phyloP scores from a whole-genome alignment of 106 monocot species.

The Gastrodia elata region DNA sequence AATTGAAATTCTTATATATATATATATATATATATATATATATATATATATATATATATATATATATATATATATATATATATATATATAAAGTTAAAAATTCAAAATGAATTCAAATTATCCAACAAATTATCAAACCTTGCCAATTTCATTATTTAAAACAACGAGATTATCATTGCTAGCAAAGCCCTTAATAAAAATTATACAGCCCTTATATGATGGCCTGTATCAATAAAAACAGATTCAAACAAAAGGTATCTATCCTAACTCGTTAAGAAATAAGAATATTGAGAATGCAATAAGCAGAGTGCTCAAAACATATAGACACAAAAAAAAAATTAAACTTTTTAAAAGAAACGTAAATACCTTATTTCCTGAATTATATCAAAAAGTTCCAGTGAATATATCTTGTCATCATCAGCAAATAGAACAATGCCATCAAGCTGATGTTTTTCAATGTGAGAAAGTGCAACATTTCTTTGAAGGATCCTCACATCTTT shows the following conservation, averaged over 20 bases:
- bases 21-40: no score
- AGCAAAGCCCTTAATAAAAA: background rate
- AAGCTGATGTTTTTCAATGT: slow-evolving; percentile 66
- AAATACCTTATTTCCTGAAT: slow-evolving; percentile 66
- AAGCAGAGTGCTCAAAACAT: background rate
- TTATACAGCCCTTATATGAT: background rate
- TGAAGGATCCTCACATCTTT: slow-evolving; percentile 33
- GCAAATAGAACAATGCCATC: slow-evolving; percentile 78
- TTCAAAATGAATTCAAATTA: background rate
- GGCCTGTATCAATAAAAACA: background rate
- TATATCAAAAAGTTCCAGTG: slow-evolving; percentile 52
- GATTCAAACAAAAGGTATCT: background rate
- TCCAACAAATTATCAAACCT: background rate
- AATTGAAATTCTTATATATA: background rate
- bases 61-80: no score
- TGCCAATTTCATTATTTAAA: background rate
- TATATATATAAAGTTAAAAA: background rate
- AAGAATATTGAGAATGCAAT: background rate
- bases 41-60: no score
- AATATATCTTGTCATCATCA: slow-evolving; percentile 58
- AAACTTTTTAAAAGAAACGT: background rate
- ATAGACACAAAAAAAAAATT: background rate
- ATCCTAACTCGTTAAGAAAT: background rate
- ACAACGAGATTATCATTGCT: background rate
- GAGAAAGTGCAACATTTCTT: slow-evolving; percentile 65